These are phyloP conservation scores for Mrakia hoshinonis DNA, from an alignment of 768 basidiomycete genomes.

Conservation along the genomic window DNA sequence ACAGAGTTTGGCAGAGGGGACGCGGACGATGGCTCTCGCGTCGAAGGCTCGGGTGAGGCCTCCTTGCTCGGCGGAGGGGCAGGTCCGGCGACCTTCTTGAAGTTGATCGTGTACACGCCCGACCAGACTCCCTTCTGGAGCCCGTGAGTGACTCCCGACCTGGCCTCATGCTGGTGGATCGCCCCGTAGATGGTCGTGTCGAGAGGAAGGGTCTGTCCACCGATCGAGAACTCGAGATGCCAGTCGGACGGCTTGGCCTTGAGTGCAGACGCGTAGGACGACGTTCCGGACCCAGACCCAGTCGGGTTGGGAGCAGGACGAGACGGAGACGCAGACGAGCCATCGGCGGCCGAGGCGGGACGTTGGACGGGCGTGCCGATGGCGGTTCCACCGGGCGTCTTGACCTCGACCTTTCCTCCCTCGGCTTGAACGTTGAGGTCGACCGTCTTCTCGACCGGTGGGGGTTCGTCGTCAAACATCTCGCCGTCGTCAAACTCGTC, in stretches of 20 bases:
- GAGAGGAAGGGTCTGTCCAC: conserved; percentile 70
- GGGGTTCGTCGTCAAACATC: conserved; percentile 73
- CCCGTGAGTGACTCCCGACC: conserved; percentile 23
- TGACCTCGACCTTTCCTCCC: conserved; percentile 87
- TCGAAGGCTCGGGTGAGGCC: conserved; percentile 28
- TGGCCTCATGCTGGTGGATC: conserved; percentile 79
- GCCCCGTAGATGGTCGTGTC: conserved; percentile 94
- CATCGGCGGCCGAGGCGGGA: conserved; percentile 39
- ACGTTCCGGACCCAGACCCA: conserved; percentile 32
- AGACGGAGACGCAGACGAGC: conserved; percentile 10
- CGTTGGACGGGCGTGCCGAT: conserved; percentile 71
- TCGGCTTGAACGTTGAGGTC: conserved; percentile 76
- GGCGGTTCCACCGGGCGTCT: conserved; percentile 92
- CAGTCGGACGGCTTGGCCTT: conserved; percentile 89
- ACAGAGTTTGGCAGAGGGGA: conserved; percentile 64
- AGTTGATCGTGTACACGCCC: conserved; percentile 82
- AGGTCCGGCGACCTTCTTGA: conserved; percentile 82
- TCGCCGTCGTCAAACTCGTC: conserved; percentile 40
- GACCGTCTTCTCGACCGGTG: conserved; percentile 71
- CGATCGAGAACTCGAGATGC: conserved; percentile 94
- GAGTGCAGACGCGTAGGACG: conserved; percentile 86
- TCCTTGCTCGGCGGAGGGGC: conserved; percentile 42
- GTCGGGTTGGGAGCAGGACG: conserved; percentile 25
- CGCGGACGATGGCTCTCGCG: conserved; percentile 51
- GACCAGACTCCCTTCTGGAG: conserved; percentile 54